A percentile compares a stretch with the other conserved stretches of the same genome.
Conservation (phyloP, 805 yeast genomes). For the Wickerhamiella qilinensis region DNA sequence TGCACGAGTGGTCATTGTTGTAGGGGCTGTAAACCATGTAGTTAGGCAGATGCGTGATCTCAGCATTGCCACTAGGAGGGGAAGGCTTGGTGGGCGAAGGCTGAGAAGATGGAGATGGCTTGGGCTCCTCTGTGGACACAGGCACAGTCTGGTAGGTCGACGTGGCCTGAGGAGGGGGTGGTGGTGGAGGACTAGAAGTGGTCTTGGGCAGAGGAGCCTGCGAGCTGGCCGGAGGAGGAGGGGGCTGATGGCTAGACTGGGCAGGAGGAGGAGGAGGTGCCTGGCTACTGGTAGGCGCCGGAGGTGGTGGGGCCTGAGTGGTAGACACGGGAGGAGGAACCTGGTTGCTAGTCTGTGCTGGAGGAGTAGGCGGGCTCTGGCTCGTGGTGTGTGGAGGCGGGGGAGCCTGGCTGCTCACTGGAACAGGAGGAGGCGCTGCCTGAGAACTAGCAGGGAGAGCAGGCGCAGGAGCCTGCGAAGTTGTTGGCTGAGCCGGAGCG, state of each 20-base stretch:
- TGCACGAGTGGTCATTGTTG: constrained; percentile 51
- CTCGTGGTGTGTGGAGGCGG: too few species aligned
- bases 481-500: constrained; percentile 10
- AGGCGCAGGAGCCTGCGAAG: constrained; percentile 9
- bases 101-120: constrained; percentile 17
- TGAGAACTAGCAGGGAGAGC: constrained; percentile 11
- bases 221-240: constrained; percentile 13
- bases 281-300: background rate
- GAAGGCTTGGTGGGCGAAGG: constrained; percentile 12
- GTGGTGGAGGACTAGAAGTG: constrained; percentile 13
- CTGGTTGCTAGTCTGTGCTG: constrained; percentile 34
- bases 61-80: constrained; percentile 11
- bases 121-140: too few species aligned
- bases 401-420: too few species aligned
- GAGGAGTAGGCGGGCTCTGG: too few species aligned
- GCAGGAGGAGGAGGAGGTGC: constrained; percentile 4
- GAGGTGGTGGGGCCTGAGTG: constrained; percentile 16
- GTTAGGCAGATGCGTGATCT: constrained; percentile 15
- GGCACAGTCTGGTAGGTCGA: too few species aligned
- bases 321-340: constrained; percentile 28
- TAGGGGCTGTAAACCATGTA: constrained; percentile 40
- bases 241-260: constrained; percentile 13
- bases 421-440: constrained; percentile 20
- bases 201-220: constrained; percentile 14
- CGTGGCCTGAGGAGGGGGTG: constrained; percentile 16